Conservation (phyloP, 2,329 filamentous ascomycete species). For the Leptographium galeiforme region DNA sequence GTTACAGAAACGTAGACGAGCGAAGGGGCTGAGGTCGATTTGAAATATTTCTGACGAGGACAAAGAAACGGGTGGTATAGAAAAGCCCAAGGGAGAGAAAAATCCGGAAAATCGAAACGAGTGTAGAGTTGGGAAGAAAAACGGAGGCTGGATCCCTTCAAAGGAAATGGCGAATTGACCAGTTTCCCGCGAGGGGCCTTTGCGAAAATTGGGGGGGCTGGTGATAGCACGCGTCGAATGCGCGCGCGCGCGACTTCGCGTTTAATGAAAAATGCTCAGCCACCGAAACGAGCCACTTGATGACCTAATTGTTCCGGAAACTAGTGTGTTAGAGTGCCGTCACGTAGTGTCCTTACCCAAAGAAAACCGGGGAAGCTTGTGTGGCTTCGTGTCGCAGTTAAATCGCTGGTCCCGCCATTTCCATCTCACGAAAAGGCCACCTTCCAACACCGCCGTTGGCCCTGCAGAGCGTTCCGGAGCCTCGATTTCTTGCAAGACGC, state of each 20-base stretch:
- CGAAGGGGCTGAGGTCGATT: no score
- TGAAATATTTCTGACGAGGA: no score
- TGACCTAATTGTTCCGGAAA: no score
- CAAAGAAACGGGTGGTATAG: neutral
- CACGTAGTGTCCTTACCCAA: no score
- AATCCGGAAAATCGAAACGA: neutral
- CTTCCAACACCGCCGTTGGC: conserved; percentile 3
- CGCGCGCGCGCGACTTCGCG: neutral
- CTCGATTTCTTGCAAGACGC: no score
- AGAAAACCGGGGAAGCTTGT: neutral
- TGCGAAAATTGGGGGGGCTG: conserved; percentile 7
- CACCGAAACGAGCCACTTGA: neutral
- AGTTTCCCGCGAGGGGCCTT: neutral
- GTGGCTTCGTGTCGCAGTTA: neutral
- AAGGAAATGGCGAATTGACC: neutral
- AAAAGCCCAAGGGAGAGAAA: neutral
- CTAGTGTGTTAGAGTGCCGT: no score
- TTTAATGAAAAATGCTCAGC: neutral
- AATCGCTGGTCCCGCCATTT: neutral
- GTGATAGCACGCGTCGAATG: neutral
- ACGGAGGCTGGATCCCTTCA: neutral
- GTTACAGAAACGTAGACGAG: no score
- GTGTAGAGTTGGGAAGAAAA: neutral
- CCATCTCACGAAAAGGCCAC: conserved; percentile 7
- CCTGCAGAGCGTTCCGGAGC: neutral